Conservation (phyloP, 2,329 filamentous ascomycete species). For the Cadophora luteo-olivacea region DNA sequence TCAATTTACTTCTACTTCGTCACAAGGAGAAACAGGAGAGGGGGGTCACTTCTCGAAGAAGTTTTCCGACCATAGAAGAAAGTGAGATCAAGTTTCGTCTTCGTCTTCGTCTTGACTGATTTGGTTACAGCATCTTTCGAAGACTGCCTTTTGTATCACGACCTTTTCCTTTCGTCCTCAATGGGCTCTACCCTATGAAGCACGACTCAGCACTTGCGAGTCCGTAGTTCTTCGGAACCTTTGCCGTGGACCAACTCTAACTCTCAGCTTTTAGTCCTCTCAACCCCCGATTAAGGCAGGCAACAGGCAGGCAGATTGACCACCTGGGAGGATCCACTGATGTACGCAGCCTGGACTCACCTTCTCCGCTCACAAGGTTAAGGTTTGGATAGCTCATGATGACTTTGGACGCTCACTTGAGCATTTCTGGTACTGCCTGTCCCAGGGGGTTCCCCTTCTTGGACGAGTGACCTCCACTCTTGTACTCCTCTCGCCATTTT, state of each 20-base stretch:
- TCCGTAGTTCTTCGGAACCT: no score
- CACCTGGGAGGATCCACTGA: not conserved
- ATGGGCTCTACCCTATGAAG: no score
- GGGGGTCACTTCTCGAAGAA: not conserved
- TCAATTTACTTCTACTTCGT: not conserved
- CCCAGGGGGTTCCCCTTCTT: not conserved
- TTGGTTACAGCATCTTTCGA: not conserved
- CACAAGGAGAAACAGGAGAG: not conserved
- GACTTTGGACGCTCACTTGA: not conserved
- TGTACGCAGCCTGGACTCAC: conserved; percentile 4
- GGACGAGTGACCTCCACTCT: not conserved
- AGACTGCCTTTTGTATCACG: not conserved
- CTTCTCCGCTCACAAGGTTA: not conserved
- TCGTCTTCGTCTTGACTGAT: no score
- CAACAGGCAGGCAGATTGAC: no score
- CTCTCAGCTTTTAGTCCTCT: no score
- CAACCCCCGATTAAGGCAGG: not conserved
- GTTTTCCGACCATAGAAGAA: no score
- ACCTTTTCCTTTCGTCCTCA: no score
- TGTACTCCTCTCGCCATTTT: not conserved
- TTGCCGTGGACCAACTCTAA: no score
- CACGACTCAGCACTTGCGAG: no score
- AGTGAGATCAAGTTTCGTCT: no score
- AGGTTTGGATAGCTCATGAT: not conserved
- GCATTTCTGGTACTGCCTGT: not conserved